Conservation (phyloP, 306 rosid species). For the Trifolium pratense region DNA sequence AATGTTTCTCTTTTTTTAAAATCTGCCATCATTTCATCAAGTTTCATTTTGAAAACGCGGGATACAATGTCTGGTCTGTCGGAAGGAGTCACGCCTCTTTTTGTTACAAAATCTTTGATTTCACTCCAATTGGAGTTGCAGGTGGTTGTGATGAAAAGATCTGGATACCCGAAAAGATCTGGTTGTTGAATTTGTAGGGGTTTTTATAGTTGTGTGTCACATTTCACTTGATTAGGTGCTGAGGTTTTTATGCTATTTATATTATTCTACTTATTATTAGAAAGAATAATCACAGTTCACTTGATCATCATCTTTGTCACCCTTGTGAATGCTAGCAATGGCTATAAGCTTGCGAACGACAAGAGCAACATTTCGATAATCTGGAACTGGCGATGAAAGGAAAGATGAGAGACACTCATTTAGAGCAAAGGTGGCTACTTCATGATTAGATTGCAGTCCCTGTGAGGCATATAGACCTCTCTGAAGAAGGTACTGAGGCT, state of each 20-base stretch:
- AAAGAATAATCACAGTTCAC: too few species aligned
- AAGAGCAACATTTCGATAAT: constrained; percentile 73
- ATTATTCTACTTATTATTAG: too few species aligned
- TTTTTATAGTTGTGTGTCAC: too few species aligned
- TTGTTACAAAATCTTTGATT: neutral
- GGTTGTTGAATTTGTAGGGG: too few species aligned
- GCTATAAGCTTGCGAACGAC: constrained; percentile 77
- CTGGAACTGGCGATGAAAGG: constrained; percentile 74
- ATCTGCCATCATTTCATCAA: neutral
- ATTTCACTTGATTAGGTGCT: too few species aligned
- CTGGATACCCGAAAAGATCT: neutral
- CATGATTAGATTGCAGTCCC: constrained; percentile 67
- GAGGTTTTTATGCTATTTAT: too few species aligned
- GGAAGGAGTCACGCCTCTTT: neutral
- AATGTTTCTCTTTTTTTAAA: too few species aligned
- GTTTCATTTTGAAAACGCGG: neutral
- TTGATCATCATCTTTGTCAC: constrained; percentile 80
- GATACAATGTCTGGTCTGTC: neutral
- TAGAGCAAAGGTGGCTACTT: constrained; percentile 77
- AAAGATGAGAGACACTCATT: constrained; percentile 78
- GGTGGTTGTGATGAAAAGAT: neutral
- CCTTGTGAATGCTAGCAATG: constrained; percentile 69
- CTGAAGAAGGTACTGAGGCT: constrained; percentile 74
- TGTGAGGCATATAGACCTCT: constrained; percentile 78
- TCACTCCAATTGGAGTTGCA: neutral